Evolutionary conservation across 257 asterid genomes (phyloP), one percentile per base, ranked within the genome.

Genomic region (Scutellaria baicalensis): DNA sequence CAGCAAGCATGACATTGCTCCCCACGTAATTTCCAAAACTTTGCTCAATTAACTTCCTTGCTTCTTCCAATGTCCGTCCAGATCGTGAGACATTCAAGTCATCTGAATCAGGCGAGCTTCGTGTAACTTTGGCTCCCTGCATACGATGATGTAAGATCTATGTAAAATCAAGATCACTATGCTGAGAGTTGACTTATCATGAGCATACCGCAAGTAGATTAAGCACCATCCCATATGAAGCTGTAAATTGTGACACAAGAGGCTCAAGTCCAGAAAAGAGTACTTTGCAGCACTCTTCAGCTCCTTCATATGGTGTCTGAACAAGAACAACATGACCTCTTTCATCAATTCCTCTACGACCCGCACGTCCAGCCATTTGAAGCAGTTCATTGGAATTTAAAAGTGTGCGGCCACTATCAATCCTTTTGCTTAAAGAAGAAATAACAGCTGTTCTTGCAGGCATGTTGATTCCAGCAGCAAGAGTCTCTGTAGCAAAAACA

Each of bases 341-440:
- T 69, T 86, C 86, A 76, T 93, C 99, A 81, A 91, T 91, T 75
- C 99, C 99, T 78, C 97, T 87, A 72, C 99, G 97, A 50, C 99
- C 99, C 59, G 99, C 96, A 59, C 99, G 97, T 8, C 99, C 99
- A 45, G 99, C 99, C 97, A 93, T 93, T 81, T 93, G 99, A 57
- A 93, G 89, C 81, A 93, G 82, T 59, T 91, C 99, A 61, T 93
- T 93, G 65, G 99, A 84, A 75, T 75, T 89, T 66, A 93, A 81
- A 45, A 83, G 88, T 12, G 87, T 78, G 70, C 88, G 96, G 9
- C 96, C 97, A 84, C 89, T 91, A 60, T 91, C 96, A 55, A 80
- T 86, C 81, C 96, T 86, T 88, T 91, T 93, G 90, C 90, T 87
- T 77, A 93, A 93, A 78, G 96, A 82, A 64, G 99, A 91, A 78